Percentiles rank a stretch among this genome's conserved stretches.
These are phyloP conservation scores for Coemansia reversa DNA, from an alignment of 192 early-diverging fungal genomes.

Conservation along the genomic window DNA sequence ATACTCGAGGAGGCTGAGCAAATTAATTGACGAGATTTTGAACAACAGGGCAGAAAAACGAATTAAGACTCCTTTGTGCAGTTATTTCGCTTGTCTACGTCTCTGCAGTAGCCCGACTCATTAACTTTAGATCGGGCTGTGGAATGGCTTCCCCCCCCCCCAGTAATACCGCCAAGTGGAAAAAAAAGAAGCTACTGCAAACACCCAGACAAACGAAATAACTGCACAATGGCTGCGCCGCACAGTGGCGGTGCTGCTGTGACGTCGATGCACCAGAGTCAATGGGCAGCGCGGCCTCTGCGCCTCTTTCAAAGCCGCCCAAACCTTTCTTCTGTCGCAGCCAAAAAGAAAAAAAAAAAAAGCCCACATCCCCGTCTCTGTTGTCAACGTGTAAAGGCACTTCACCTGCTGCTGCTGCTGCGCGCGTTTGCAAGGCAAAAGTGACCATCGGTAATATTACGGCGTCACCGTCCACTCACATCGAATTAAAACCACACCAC, in stretches of 20 bases:
- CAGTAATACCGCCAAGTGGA: neutral
- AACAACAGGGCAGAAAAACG: slow-evolving; percentile 3
- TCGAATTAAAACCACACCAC: neutral
- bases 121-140: no score
- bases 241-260: neutral
- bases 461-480: neutral
- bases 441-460: neutral
- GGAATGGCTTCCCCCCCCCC: no score
- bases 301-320: neutral
- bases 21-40: slow-evolving; percentile 15
- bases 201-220: neutral
- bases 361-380: neutral
- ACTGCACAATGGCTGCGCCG: neutral
- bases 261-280: neutral
- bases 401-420: no score
- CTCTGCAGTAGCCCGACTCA: slow-evolving; percentile 4
- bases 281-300: neutral
- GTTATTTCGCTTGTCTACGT: slow-evolving; percentile 15
- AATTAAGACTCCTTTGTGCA: slow-evolving; percentile 7
- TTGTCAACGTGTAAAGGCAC: neutral
- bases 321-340: neutral
- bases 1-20: neutral
- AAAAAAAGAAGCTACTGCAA: neutral
- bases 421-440: neutral
- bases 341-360: neutral